phyloP scores from a whole-genome alignment of 2,329 filamentous ascomycete species.

The Beauveria pseudobassiana region DNA sequence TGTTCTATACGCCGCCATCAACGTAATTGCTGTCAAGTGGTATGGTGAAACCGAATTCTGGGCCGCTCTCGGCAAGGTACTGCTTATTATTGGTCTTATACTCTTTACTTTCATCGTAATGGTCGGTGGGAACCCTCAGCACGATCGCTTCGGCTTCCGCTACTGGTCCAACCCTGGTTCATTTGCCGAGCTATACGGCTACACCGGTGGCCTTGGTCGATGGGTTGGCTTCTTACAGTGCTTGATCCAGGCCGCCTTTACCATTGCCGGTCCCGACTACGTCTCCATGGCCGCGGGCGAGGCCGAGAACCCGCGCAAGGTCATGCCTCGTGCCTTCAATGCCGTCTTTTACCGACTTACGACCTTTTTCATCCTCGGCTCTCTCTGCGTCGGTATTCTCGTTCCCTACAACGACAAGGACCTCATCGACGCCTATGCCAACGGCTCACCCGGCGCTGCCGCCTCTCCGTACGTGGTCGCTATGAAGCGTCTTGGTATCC shows the following conservation, averaged over 20 bases:
- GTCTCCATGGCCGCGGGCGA: conserved; percentile 64
- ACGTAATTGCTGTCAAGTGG: conserved; percentile 65
- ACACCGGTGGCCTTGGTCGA: conserved; percentile 56
- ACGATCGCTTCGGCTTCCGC: conserved; percentile 64
- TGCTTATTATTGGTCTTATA: conserved; percentile 65
- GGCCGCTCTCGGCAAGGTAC: conserved; percentile 63
- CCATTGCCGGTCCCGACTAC: conserved; percentile 61
- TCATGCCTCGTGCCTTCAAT: conserved; percentile 69
- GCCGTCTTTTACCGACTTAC: conserved; percentile 73
- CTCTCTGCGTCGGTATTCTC: conserved; percentile 63
- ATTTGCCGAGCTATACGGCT: conserved; percentile 56
- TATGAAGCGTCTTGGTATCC: conserved; percentile 59
- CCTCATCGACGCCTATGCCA: conserved; percentile 51
- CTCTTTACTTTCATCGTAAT: conserved; percentile 76
- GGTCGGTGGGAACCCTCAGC: conserved; percentile 70
- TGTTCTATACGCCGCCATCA: conserved; percentile 47
- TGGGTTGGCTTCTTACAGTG: conserved; percentile 73
- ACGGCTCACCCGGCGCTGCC: conserved; percentile 57
- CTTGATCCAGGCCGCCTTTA: conserved; percentile 63
- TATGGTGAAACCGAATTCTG: conserved; percentile 75
- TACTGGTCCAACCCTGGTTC: conserved; percentile 62
- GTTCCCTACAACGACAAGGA: conserved; percentile 61
- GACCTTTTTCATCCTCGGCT: conserved; percentile 67
- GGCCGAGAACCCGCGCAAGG: conserved; percentile 59
- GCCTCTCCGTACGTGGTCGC: conserved; percentile 61